These are phyloP conservation scores for Chlorella sp. DNA, from an alignment of 139 green algal species.

Conservation along the genomic window DNA sequence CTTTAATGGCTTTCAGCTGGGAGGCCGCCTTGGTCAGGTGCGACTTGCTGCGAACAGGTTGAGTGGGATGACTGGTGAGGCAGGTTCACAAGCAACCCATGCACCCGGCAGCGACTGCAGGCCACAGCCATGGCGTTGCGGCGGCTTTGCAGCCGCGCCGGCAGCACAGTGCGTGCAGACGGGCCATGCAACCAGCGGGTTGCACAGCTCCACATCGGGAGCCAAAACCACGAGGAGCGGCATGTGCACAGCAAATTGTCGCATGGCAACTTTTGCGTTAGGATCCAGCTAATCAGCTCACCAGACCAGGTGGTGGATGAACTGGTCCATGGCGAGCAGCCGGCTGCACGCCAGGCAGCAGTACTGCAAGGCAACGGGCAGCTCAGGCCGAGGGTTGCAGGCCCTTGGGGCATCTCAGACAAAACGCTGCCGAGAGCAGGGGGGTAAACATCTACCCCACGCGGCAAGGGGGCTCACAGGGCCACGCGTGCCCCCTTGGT, in stretches of 20 bases:
- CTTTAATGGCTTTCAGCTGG: not conserved
- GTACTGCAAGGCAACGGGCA: conserved; percentile 1
- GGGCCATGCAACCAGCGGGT: not conserved
- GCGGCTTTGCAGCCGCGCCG: too few relatives aligned
- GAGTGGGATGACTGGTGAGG: too few relatives aligned
- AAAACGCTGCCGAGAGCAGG: too few relatives aligned
- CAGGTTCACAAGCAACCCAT: too few relatives aligned
- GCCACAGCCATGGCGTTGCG: too few relatives aligned
- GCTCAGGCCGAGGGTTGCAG: not conserved
- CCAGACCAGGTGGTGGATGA: not conserved
- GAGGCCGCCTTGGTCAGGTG: not conserved
- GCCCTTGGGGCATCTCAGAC: too few relatives aligned
- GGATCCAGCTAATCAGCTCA: too few relatives aligned
- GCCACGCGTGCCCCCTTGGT: not conserved
- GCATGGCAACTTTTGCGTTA: too few relatives aligned
- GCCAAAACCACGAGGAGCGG: not conserved
- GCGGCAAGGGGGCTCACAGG: not conserved
- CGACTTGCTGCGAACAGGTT: not conserved
- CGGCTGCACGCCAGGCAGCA: conserved; percentile 7
- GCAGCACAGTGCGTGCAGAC: not conserved
- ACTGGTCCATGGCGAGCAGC: not conserved
- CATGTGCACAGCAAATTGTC: too few relatives aligned
- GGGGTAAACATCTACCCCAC: too few relatives aligned
- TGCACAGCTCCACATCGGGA: too few relatives aligned
- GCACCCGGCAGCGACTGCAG: too few relatives aligned